Evolutionary conservation across 192 early-diverging fungal species (phyloP), one percentile per base, ranked within the genome.

Genomic region (Diversispora eburnea): DNA sequence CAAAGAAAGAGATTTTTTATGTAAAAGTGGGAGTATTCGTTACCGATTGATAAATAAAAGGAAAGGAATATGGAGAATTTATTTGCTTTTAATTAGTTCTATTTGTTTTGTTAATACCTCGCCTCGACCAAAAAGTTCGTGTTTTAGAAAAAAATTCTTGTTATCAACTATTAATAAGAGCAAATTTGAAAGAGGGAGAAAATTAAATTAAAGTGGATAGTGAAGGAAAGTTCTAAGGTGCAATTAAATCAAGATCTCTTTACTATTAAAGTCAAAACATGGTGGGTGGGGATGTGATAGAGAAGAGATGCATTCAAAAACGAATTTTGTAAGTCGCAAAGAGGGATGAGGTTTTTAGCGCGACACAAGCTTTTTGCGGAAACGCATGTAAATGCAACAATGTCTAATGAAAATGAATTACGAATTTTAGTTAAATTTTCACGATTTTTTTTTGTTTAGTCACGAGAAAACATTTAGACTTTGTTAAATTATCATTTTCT

Each of bases 51-150:
- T 62, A 13, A 41, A n/a, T 8, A 57, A 57, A 58, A 58, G 3
- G 20, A 12, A 3, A 7, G 17, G 17, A 8, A 25, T 8, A 25
- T 8, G 57, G 20, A 59, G 2, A 9, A 17, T 4, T 59, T 59
- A 9, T 59, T 59, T 59, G 20, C 12, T 6, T 59, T 12, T 59
- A 25, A 33, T 33, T 33, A 33, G 25, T 33, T 12, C 20, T 19
- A 19, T 59, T 59, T 59, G 20, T 9, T 59, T 59, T 52, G 51
- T n/a, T 59, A 33, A 2, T 33, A 33, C 25, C 61, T 63, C 61
- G 61, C 42, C 15, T 63, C 61, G 33, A 63, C 61, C 25, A 17
- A n/a, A n/a, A 63, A 63, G 57, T 59, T 25, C 57, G 57, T 33
- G 57, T 59, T 19, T 63, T n/a, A 10, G 42, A 42, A 43, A 61